Base-by-base conservation (phyloP, 768 basidiomycete genomes). In the Lanmaoa rubissima region DNA sequence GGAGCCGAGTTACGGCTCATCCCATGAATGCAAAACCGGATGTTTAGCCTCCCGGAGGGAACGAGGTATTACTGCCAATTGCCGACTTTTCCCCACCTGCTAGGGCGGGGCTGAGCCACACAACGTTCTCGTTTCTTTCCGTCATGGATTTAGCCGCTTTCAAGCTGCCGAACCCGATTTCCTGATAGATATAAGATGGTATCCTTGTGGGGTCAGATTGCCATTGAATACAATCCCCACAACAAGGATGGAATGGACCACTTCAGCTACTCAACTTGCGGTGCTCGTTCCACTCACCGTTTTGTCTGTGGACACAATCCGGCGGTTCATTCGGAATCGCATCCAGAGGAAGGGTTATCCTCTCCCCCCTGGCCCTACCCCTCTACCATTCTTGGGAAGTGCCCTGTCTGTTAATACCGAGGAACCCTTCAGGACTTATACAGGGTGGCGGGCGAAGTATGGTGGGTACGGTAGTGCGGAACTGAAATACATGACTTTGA, bases 301-400 rank as follows among this genome's bases (percentile, higher is more conserved):
- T 8, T 7, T 55, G 2, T 40, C 35, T 2, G 12, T 44, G 28
- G 54, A 41, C 24, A 16, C 50, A 0, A 44, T 61, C 42, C 47
- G 44, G 16, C 54, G 54, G 4, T 3, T 56, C 7, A 17, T 65
- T 28, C 58, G 7, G 19, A 36, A 28, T 28, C 56, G 44, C 40
- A 43, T 55, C 43, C 41, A 66, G 38, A 48, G 61, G 17, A 52
- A 57, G 24, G 65, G 56, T 3, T 49, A 49, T 42, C 44, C 61
- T 53, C 41, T 63, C 1, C 66, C 66, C 24, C 61, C 66, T 44
- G 65, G 66, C 41, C 65, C 63, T 11, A 61, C 50, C 14, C 48
- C 57, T 9, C 38, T 68, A 8, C 66, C 64, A 17, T 28, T 68
- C 16, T 6, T 68, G 19, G 67, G 64, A 34, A 68, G 55, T 32